Conservation (phyloP, 2,329 filamentous ascomycete genomes). For the Geosmithia morbida region DNA sequence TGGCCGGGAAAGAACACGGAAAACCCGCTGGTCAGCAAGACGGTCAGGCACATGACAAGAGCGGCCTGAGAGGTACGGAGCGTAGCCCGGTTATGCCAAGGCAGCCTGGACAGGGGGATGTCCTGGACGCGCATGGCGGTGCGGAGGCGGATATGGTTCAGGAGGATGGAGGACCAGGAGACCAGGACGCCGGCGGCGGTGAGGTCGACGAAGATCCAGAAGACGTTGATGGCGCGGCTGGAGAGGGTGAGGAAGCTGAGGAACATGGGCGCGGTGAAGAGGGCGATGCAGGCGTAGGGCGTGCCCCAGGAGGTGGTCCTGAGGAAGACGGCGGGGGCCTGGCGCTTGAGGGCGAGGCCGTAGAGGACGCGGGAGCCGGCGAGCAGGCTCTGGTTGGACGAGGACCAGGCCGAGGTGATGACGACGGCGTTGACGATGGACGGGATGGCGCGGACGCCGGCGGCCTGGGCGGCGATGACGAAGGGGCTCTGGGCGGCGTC, state of each 20-base stretch:
- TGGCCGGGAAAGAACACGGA: slow-evolving; percentile 43
- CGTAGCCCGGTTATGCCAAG: slow-evolving; percentile 51
- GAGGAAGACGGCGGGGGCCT: slow-evolving; percentile 42
- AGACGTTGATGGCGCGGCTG: slow-evolving; percentile 44
- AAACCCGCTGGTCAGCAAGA: slow-evolving; percentile 59
- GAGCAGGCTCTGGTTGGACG: slow-evolving; percentile 51
- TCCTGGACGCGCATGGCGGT: slow-evolving; percentile 39
- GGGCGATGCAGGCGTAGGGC: slow-evolving; percentile 42
- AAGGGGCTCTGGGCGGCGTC: slow-evolving; percentile 42
- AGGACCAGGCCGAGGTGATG: slow-evolving; percentile 56
- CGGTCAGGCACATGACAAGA: slow-evolving; percentile 44
- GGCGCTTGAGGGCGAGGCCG: slow-evolving; percentile 42
- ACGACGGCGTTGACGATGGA: slow-evolving; percentile 66
- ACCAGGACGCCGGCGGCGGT: slow-evolving; percentile 49
- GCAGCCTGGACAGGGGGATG: slow-evolving; percentile 32
- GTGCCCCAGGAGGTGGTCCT: slow-evolving; percentile 47
- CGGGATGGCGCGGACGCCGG: slow-evolving; percentile 52
- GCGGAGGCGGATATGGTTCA: slow-evolving; percentile 44
- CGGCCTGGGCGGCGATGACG: slow-evolving; percentile 56
- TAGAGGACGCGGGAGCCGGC: slow-evolving; percentile 45
- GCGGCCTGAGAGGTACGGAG: slow-evolving; percentile 46
- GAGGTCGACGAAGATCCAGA: slow-evolving; percentile 49
- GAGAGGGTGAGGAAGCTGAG: slow-evolving; percentile 44
- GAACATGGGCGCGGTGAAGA: slow-evolving; percentile 38
- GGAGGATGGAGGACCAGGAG: slow-evolving; percentile 45